These are phyloP conservation scores for Rhodosporidiobolus sp. DNA, from an alignment of 768 basidiomycete genomes.

Conservation along the genomic window DNA sequence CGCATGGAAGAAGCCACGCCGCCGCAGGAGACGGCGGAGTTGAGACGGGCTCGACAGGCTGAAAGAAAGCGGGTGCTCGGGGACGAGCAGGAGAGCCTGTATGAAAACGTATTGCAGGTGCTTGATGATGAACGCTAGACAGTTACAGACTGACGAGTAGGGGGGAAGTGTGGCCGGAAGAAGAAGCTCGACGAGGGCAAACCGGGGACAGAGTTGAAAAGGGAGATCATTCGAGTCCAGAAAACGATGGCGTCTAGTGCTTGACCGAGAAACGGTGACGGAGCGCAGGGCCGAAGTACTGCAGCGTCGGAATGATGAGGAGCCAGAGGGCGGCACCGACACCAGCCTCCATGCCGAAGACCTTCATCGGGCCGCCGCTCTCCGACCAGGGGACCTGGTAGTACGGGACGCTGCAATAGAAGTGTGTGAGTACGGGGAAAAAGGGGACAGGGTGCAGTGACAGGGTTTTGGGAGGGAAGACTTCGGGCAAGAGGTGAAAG, in stretches of 20 bases:
- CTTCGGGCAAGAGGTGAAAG: background rate
- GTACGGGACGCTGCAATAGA: conserved; percentile 1
- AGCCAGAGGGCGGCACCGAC: conserved; percentile 58
- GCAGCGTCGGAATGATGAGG: conserved; percentile 57
- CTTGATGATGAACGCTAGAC: too few relatives aligned
- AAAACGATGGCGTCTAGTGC: background rate
- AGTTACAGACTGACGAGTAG: too few relatives aligned
- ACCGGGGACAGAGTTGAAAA: too few relatives aligned
- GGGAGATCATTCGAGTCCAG: too few relatives aligned
- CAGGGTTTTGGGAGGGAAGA: background rate
- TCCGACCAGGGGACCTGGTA: conserved; percentile 10
- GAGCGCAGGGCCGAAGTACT: conserved; percentile 55
- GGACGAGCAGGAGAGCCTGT: too few relatives aligned
- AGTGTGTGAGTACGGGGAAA: background rate
- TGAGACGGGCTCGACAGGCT: too few relatives aligned
- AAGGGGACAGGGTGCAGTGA: background rate
- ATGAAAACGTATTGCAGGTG: too few relatives aligned
- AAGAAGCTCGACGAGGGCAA: too few relatives aligned
- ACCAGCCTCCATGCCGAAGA: conserved; percentile 35
- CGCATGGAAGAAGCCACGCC: too few relatives aligned
- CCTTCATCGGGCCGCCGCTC: background rate
- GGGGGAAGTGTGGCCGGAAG: too few relatives aligned
- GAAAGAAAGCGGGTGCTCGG: too few relatives aligned
- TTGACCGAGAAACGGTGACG: conserved; percentile 28
- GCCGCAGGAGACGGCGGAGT: too few relatives aligned